Evolutionary conservation across 495 filamentous ascomycete species (phyloP).

Genomic region (Podospora pseudopauciseta): DNA sequence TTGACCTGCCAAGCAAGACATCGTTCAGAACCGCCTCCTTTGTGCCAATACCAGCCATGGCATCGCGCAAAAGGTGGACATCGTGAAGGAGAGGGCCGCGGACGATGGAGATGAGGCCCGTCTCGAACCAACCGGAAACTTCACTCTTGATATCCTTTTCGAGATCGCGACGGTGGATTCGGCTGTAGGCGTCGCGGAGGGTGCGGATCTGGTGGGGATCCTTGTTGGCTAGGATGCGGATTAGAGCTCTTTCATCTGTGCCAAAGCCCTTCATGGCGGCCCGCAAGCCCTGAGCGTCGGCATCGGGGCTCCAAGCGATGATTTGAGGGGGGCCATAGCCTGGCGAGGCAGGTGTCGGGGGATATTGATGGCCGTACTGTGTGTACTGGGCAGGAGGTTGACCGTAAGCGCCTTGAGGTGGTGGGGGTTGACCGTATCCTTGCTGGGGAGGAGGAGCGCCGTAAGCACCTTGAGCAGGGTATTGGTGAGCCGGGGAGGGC

Average conservation of each 20-base stretch:
- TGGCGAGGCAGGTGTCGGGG: slow-evolving; percentile 53
- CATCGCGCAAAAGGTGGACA: slow-evolving; percentile 57
- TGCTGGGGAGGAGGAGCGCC: slow-evolving; percentile 22
- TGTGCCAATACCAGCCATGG: slow-evolving; percentile 75
- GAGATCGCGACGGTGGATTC: slow-evolving; percentile 60
- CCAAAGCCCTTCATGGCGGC: slow-evolving; percentile 90
- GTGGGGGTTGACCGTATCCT: slow-evolving; percentile 15
- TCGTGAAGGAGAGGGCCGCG: slow-evolving; percentile 76
- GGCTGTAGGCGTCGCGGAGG: slow-evolving; percentile 62
- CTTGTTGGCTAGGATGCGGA: slow-evolving; percentile 59
- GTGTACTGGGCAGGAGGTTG: slow-evolving; percentile 22
- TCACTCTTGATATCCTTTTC: slow-evolving; percentile 73
- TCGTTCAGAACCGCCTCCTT: slow-evolving; percentile 85
- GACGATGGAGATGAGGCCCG: slow-evolving; percentile 64
- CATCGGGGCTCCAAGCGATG: slow-evolving; percentile 60
- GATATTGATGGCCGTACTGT: slow-evolving; percentile 37
- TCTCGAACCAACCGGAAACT: slow-evolving; percentile 66
- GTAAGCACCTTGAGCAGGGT: slow-evolving; percentile 16
- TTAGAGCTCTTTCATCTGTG: slow-evolving; percentile 74
- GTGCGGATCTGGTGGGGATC: slow-evolving; percentile 70
- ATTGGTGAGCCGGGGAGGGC: slow-evolving; percentile 14
- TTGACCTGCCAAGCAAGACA: slow-evolving; percentile 73
- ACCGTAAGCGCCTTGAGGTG: slow-evolving; percentile 15
- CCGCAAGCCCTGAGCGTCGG: slow-evolving; percentile 65
- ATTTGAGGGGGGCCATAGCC: slow-evolving; percentile 61